Percentiles rank a stretch among this genome's conserved stretches.
Conservation (phyloP, 371 early-diverging fungal genomes). For the Sporodiniella umbellata region DNA sequence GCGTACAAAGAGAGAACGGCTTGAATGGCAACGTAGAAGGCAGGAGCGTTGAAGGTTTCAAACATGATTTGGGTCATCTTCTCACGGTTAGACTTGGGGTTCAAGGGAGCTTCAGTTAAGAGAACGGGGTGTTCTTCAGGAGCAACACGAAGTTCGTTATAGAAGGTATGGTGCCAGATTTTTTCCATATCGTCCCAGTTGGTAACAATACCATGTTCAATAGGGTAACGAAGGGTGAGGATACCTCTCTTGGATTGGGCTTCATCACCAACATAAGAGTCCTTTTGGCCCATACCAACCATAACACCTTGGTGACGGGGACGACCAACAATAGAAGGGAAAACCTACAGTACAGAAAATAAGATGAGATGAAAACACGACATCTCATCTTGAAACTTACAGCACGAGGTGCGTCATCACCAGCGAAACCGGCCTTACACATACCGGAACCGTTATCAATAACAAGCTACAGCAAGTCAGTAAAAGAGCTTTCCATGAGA, state of each 20-base stretch:
- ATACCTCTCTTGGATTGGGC: conserved; percentile 99
- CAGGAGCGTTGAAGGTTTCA: conserved; percentile 99
- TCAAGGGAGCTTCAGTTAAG: conserved; percentile 99
- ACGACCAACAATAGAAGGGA: conserved; percentile 99
- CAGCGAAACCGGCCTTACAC: conserved; percentile 99
- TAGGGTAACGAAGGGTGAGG: conserved; percentile 98
- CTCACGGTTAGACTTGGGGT: conserved; percentile 99
- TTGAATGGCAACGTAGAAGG: conserved; percentile 99
- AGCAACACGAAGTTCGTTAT: conserved; percentile 77
- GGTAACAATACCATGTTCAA: conserved; percentile 99
- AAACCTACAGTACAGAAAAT: conserved; percentile 59
- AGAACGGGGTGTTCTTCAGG: conserved; percentile 98
- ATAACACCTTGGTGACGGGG: conserved; percentile 99
- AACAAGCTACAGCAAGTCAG: conserved; percentile 49
- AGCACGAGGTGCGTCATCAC: conserved; percentile 99
- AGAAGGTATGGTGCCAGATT: conserved; percentile 99
- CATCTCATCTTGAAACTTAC: conserved; percentile 60
- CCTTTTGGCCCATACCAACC: conserved; percentile 99
- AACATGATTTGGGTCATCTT: conserved; percentile 99
- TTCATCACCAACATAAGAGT: conserved; percentile 99
- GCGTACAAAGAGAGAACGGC: conserved; percentile 97
- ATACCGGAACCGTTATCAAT: conserved; percentile 99
- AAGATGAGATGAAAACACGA: neutral
- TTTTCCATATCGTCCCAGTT: conserved; percentile 99
- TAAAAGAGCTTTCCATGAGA: neutral